Evolutionary conservation across 345 rosid genomes (phyloP), one percentile per base, ranked within the genome.

Genomic region (Cardiospermum halicacabum): DNA sequence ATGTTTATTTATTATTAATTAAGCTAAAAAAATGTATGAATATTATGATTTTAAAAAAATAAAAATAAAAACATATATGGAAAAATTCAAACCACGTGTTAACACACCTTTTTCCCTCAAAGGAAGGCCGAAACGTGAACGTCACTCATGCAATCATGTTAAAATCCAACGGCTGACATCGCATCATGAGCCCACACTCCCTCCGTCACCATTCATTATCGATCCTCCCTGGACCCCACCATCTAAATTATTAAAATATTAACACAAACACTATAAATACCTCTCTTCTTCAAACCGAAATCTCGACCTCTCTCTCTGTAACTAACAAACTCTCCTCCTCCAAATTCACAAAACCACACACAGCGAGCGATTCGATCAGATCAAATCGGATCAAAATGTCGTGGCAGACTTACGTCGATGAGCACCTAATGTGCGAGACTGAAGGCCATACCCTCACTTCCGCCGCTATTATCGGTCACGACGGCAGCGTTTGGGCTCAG

Each of bases 351-450:
- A 4, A 0, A 18, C 9, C 11, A 24, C 31, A 8, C 49, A 45
- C 42, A 36, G 13, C 39, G 25, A 24, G 15, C 56, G 26, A 25
- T n/a, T 58, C 21, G 16, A 19, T 12, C 47, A 37, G 45, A 39
- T 25, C 2, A 24, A 39, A 60, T 40, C 28, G 8, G 28, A 1
- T 43, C 18, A 11, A 32, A 66, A 80, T 80, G 84, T 80, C 81
- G 76, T 80, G 84, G 84, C 84, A 80, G 53, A 63, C 81, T 16
- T 77, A 80, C 62, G 84, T 80, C 6, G 84, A 80, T 32, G 84
- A 80, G 0, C 81, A 81, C 48, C 73, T 81, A 47, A 77, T 81
- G 84, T 74, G 80, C 69, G 78, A 77, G 18, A 57, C 70, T 62
- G 82, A 81, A n/a, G 85, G 85, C 40, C 69, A 77, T 13, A 64